Evolutionary conservation across 371 early-diverging fungal species (phyloP).

Genomic region (Sporodiniella umbellata): DNA sequence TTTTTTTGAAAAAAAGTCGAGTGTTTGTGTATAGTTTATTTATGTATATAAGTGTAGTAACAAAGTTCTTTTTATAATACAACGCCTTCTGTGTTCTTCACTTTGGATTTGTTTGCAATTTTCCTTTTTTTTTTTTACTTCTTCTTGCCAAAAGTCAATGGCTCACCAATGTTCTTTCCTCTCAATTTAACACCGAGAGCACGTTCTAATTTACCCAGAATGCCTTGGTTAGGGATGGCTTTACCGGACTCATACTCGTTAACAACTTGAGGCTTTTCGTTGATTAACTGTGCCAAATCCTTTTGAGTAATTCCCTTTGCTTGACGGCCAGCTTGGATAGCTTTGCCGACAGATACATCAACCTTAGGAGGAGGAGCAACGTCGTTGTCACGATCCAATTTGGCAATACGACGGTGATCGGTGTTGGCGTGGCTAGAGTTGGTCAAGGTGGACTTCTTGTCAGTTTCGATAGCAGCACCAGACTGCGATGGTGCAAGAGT

Average conservation of each 20-base stretch:
- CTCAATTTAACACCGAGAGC: constrained; percentile 88
- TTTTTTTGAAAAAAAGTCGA: background rate
- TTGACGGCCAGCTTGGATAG: constrained; percentile 80
- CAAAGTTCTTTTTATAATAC: background rate
- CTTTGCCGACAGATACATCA: constrained; percentile 75
- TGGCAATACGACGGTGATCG: constrained; percentile 77
- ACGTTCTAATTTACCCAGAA: constrained; percentile 89
- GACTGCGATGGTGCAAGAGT: constrained; percentile 21
- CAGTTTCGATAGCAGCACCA: constrained; percentile 69
- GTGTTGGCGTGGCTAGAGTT: constrained; percentile 73
- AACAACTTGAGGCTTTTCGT: constrained; percentile 80
- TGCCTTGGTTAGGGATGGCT: constrained; percentile 91
- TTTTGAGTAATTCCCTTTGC: constrained; percentile 84
- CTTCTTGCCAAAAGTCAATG: constrained; percentile 68
- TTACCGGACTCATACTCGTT: constrained; percentile 90
- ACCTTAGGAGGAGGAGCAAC: constrained; percentile 75
- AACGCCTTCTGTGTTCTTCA: too few relatives aligned
- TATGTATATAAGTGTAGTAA: background rate
- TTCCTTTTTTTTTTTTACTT: constrained; percentile 28
- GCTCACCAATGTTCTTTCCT: constrained; percentile 82
- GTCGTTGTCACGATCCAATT: constrained; percentile 89
- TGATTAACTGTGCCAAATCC: constrained; percentile 80
- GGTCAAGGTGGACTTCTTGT: constrained; percentile 55
- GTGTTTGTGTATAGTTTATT: background rate
- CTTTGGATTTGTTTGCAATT: too few relatives aligned